Evolutionary conservation across 768 basidiomycete species (phyloP).

Genomic region (Chiua virens): DNA sequence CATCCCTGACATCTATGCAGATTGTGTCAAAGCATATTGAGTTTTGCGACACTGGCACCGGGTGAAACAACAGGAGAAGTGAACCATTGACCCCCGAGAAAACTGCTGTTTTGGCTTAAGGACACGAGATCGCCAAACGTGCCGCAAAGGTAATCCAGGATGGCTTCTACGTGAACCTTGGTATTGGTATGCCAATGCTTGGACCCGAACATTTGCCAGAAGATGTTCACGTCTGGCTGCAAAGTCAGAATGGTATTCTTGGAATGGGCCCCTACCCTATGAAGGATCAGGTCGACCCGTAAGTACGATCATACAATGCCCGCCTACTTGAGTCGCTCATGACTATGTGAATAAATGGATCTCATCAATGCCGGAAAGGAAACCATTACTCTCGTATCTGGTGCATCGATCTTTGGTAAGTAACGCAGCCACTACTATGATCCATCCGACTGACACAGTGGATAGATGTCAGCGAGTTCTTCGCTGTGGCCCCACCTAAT

Average conservation of each 20-base stretch:
- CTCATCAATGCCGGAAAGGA: conserved; percentile 96
- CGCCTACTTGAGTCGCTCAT: conserved; percentile 3
- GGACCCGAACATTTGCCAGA: conserved; percentile 77
- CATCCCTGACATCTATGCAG: conserved; percentile 84
- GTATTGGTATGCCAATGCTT: conserved; percentile 90
- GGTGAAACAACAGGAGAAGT: conserved; percentile 32
- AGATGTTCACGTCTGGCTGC: conserved; percentile 81
- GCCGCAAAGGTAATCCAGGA: conserved; percentile 89
- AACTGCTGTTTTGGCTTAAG: conserved; percentile 50
- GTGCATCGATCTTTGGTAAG: conserved; percentile 87
- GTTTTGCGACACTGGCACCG: conserved; percentile 64
- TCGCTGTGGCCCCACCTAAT: too few relatives aligned
- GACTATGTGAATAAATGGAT: conserved; percentile 57
- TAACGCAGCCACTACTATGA: background rate
- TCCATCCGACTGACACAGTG: background rate
- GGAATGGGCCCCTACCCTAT: conserved; percentile 92
- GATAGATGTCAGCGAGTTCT: conserved; percentile 83
- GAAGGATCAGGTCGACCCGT: conserved; percentile 78
- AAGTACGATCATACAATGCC: conserved; percentile 30
- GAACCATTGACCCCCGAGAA: conserved; percentile 46
- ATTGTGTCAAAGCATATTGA: conserved; percentile 89
- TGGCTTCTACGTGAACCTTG: conserved; percentile 86
- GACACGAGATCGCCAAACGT: conserved; percentile 78
- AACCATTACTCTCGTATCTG: conserved; percentile 88
- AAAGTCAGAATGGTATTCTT: conserved; percentile 89